Evolutionary conservation across 768 basidiomycete species (phyloP), one percentile per base, ranked within the genome.

Genomic region (Leccinum sublutescens): DNA sequence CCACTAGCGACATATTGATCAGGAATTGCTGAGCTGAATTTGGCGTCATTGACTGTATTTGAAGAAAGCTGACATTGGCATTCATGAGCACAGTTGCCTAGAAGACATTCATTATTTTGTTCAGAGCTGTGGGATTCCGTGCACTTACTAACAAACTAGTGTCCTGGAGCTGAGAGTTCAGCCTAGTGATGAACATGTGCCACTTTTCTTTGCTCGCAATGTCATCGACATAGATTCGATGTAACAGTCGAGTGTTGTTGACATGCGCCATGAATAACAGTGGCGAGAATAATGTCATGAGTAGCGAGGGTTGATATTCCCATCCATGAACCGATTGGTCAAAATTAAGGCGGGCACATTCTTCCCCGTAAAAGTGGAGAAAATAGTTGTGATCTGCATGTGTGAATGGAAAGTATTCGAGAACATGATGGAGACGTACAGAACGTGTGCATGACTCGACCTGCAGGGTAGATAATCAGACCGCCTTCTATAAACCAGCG

Each of bases 1-100:
- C 65, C 8, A 80, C 63, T 4, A 77, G 70, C 1, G 83, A 84
- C 34, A 76, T 59, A 57, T 81, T 83, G 54, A 74, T 75, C 17
- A 78, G 66, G 27, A 79, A 75, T 51, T 81, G 78, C 1, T 73
- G 72, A 1, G 66, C 54, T 3, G 64, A 67, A 25, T 43, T 10
- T 8, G 47, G 58, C 5, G 64, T 64, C 15, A 36, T 61, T 19
- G 76, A 71, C 25, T 76, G 73, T 34, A 86, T 85, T 4, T 83
- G 80, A 15, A 88, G 71, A 62, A 86, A 85, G 0, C 77, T 80
- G 0, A 88, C 81, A 48, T 86, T 85, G 7, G 81, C 82, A 43
- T 80, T 82, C 23, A 87, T 65, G n/a, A 87, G 72, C 2, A 87
- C 83, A 0, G 82, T 83, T 1, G 79, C 79, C 85, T 86, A 49